Evolutionary conservation across 306 rosid species (phyloP), one percentile per base, ranked within the genome.

Genomic region (Sechiopsis laciniata): DNA sequence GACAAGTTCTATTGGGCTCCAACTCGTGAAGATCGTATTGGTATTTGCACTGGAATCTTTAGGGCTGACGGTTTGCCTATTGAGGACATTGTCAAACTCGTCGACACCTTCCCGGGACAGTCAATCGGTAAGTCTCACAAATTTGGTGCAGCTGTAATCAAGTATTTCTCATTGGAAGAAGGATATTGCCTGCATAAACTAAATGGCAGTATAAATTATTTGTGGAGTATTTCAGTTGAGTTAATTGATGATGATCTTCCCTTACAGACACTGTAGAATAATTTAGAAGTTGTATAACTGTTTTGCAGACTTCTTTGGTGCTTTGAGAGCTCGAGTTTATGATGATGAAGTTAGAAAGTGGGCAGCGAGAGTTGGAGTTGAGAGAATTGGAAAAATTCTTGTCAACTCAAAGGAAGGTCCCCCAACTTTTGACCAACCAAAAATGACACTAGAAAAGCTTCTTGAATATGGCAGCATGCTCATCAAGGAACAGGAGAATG

Each of bases 1-100:
- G 89, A 85, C 74, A 83, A 85, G 42, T 85, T 85, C 76, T 85
- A 85, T 72, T 85, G 89, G 89, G 86, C 87, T 64, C 89, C 89
- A 4, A 83, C 89, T 32, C 82, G 87, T 37, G 87, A 85, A 5
- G 89, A 85, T 72, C 64, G 87, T 50, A 83, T 85, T 1, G 87
- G 89, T 40, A 86, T 85, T 29, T 85, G 89, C 73, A 54, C 35
- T 0, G 85, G 87, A 42, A 85, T 85, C 74, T 85, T 85, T 86
- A 78, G 75, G 79, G 77, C 52, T 66, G 89, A 85, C 45, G 65
- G 70, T 61, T 48, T 85, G 56, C 21, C 87, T 15, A 9, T 26
- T 0, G 82, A 83, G 58, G 89, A 73, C 26, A 76, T 85, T 21
- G 84, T 83, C 17, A 85, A 79, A 78, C 67, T 85, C 51, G 89